Evolutionary conservation across 2,329 filamentous ascomycete species (phyloP), one percentile per base, ranked within the genome.

Genomic region (Trichothecium sympodiale): DNA sequence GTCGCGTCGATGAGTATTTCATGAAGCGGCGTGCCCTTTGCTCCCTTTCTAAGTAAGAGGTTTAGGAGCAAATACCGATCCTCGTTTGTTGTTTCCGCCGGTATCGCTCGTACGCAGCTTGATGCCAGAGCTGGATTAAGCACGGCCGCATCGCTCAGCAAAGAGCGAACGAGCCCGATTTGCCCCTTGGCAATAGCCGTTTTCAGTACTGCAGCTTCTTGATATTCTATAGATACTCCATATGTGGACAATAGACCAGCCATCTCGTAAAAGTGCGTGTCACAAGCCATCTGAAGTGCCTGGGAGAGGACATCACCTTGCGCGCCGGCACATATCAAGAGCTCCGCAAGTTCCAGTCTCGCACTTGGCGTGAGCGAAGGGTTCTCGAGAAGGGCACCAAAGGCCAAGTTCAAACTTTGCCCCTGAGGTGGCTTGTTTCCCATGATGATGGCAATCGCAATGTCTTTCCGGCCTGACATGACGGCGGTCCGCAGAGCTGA

Each of bases 301-400:
- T 56, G 52, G 0, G 69, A 61, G 1, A 72, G 53, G 1, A 60
- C 54, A 12, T 71, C 64, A 2, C 74, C 74, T 10, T 60, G 56
- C 2, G 73, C 72, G 0, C 74, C 74, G 1, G 69, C 72, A 36
- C 73, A 76, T 2, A 80, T 57, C 2, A 80, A 47, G 3, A 74
- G 54, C 46, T 79, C 72, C 0, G 68, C 59, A 41, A 78, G 55
- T 3, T 61, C 60, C 29, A 71, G 52, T 45, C 70, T 74, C 23
- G 67, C 62, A 20, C 63, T 60, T 0, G 66, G 63, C 5, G 59
- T 60, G 14, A 72, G 57, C 3, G 62, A 61, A 2, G 61, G 48
- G 33, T 67, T 62, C 2, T 59, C 49, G 39, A 70, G 61, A 2
- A 76, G 53, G 5, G 60, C 48, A 2, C 56, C 54, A 29, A 78